Base-by-base conservation (phyloP, 345 rosid species). In the Sonneratia alba region DNA sequence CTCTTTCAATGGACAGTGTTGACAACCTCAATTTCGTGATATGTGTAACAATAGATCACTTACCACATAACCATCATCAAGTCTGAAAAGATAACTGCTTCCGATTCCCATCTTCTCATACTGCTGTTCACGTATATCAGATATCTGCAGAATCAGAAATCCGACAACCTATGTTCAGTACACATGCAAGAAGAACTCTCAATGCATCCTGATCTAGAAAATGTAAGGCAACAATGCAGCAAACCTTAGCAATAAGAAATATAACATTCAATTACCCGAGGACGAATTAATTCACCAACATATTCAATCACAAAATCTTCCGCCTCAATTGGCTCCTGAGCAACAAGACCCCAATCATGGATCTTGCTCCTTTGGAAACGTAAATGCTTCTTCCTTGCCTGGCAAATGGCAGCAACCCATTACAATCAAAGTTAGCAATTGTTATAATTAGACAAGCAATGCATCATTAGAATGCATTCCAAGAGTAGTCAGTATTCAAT, bases 71-170 rank as follows among this genome's bases (percentile, higher is more conserved):
- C 97, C 97, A 77, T 96, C 99, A 69, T 96, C 99, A 76, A 96
- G 99, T 78, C 91, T 88, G 75, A 96, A 96, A 19, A 96, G 99
- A 80, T 96, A 96, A 78, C 99, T 96, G 89, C 99, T 92, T 68
- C 98, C 99, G 76, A 96, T 96, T 80, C 98, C 99, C 91, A 87
- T 96, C 88, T 88, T 96, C 86, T 96, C 99, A n/a, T 96, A 96
- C 51, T 84, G 86, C 51, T 71, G 78, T 74, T 96, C 97, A 12
- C 99, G 98, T 76, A 96, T 92, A 79, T 96, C 98, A 77, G 99
- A 96, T 84, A 96, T 87, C 99, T 96, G 91, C 49, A 34, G 3
- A n/a, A 62, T 27, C 66, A 62, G 38, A 62, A 57, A 27, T 27
- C 27, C 5, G 1, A 2, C 18, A n/a, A 3, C 18, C 38, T 22